These are phyloP conservation scores for Starmerella bombicola DNA, from an alignment of 805 yeast genomes.

Conservation along the genomic window DNA sequence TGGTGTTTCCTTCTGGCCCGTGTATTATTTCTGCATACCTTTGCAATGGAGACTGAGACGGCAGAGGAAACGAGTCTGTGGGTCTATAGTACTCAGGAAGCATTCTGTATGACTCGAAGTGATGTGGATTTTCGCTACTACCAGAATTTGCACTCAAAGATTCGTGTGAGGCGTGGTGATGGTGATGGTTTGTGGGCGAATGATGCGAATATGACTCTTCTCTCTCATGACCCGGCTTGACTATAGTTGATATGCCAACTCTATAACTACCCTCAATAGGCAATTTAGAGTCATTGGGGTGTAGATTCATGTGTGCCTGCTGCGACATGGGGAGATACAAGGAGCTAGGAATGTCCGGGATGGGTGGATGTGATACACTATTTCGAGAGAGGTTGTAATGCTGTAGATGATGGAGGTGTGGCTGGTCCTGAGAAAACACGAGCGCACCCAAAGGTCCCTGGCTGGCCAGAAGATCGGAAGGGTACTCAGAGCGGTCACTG, in stretches of 20 bases:
- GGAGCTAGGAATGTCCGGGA: background rate
- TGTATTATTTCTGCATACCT: background rate
- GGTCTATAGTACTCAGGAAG: constrained; percentile 2
- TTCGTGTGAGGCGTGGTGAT: background rate
- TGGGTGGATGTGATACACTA: background rate
- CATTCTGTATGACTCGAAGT: background rate
- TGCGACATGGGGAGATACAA: background rate
- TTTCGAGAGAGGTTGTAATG: background rate
- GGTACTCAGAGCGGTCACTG: background rate
- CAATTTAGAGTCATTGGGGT: background rate
- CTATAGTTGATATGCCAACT: background rate
- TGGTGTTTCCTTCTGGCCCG: background rate
- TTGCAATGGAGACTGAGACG: constrained; percentile 2
- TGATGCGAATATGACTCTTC: too few relatives aligned
- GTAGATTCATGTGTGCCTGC: background rate
- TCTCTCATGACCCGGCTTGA: too few relatives aligned
- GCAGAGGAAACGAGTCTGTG: constrained; percentile 2
- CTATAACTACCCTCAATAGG: background rate
- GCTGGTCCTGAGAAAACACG: background rate
- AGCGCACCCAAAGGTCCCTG: background rate
- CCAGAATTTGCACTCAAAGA: background rate
- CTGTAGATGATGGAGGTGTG: background rate
- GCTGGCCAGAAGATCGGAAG: background rate
- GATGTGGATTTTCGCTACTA: background rate
- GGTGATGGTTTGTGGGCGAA: background rate